phyloP scores from a whole-genome alignment of 495 filamentous ascomycete species.

The Cladorrhinum samala region DNA sequence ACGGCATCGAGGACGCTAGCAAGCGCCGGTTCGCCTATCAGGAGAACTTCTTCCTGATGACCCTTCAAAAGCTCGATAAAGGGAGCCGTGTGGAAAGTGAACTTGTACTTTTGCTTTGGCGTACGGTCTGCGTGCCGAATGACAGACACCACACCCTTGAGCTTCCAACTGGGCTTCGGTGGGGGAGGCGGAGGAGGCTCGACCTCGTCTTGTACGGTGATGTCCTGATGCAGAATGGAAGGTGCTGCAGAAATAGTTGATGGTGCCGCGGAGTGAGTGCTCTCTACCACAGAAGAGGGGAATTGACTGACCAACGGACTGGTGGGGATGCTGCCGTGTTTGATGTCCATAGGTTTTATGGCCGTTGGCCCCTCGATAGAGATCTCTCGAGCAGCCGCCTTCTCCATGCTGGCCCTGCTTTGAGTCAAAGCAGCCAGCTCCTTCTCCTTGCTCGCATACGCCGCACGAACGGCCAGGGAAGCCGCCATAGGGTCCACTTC shows the following conservation, averaged over 20 bases:
- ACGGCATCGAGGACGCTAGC: slow-evolving; percentile 83
- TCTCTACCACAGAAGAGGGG: slow-evolving; percentile 27
- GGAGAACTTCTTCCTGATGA: slow-evolving; percentile 91
- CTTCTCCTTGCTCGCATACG: slow-evolving; percentile 30
- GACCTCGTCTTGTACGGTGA: slow-evolving; percentile 16
- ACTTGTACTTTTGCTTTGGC: slow-evolving; percentile 98
- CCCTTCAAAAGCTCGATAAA: slow-evolving; percentile 92
- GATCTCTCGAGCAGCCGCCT: slow-evolving; percentile 13
- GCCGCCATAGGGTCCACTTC: slow-evolving; percentile 38
- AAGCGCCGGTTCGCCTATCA: slow-evolving; percentile 88
- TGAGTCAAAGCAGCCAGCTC: slow-evolving; percentile 24
- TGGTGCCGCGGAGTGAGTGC: slow-evolving; percentile 37
- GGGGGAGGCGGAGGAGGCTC: slow-evolving; percentile 64
- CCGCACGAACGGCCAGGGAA: slow-evolving; percentile 27
- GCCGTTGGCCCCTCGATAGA: slow-evolving; percentile 6
- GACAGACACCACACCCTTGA: slow-evolving; percentile 97
- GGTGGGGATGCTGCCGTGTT: slow-evolving; percentile 29
- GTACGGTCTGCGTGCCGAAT: slow-evolving; percentile 94
- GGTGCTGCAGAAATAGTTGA: slow-evolving; percentile 39
- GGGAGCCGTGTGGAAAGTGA: slow-evolving; percentile 94
- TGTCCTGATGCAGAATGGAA: slow-evolving; percentile 20
- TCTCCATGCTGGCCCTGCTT: slow-evolving; percentile 32
- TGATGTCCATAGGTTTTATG: slow-evolving; percentile 21
- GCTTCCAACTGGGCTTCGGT: slow-evolving; percentile 91
- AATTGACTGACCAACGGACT: slow-evolving; percentile 30